Evolutionary conservation across 495 filamentous ascomycete genomes (phyloP).

Genomic region (Barbatosphaeria neglecta): DNA sequence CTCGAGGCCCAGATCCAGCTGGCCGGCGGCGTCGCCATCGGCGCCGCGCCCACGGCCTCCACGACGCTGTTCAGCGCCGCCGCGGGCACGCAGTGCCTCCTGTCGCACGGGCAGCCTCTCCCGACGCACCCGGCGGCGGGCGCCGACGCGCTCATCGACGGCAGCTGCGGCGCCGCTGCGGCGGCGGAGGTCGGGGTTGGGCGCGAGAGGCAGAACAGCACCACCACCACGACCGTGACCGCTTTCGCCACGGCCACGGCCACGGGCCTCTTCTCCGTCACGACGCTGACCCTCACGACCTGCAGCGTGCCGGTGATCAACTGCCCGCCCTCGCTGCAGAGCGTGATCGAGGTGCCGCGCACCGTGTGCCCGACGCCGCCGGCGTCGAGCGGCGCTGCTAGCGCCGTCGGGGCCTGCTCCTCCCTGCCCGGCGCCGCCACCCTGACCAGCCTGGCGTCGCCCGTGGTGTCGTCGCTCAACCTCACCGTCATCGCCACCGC

Average conservation of each 20-base stretch:
- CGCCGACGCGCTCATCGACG: no score
- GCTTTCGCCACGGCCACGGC: no score
- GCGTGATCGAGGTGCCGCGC: neutral
- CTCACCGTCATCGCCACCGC: neutral
- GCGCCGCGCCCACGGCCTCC: neutral
- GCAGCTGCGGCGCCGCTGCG: no score
- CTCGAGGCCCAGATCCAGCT: neutral
- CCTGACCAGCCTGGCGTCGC: slow-evolving; percentile 21
- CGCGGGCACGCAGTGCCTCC: neutral
- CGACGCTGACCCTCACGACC: neutral
- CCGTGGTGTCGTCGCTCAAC: slow-evolving; percentile 29
- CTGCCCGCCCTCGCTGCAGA: slow-evolving; percentile 1
- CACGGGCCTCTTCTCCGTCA: neutral
- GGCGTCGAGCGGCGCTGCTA: neutral
- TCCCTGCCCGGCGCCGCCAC: slow-evolving; percentile 27
- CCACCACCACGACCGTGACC: neutral
- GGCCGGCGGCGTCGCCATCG: neutral
- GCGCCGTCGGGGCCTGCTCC: slow-evolving; percentile 22
- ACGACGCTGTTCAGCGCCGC: slow-evolving; percentile 1
- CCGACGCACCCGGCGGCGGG: neutral
- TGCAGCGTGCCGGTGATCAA: neutral
- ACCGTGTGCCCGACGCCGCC: neutral
- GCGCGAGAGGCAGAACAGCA: neutral
- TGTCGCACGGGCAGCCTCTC: neutral
- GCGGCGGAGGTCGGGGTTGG: no score